phyloP scores from a whole-genome alignment of 2,329 filamentous ascomycete species.

The Chaetoscypha palmicola region DNA sequence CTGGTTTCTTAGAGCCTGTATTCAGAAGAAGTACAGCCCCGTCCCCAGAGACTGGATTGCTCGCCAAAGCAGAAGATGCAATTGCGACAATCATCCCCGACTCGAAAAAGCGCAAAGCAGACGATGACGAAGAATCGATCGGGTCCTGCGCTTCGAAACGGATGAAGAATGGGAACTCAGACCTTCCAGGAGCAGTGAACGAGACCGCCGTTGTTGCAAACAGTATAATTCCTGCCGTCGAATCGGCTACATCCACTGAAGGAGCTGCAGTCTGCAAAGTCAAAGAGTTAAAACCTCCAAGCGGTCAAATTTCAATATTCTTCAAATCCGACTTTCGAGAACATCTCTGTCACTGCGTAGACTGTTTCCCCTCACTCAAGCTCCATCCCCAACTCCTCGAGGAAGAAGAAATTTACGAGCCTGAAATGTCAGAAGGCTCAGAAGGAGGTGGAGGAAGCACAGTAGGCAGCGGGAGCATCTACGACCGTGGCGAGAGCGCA shows the following conservation, averaged over 20 bases:
- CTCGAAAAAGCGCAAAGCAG: constrained; percentile 61
- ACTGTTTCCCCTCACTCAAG: constrained; percentile 70
- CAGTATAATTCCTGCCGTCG: constrained; percentile 15
- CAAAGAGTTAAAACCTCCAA: constrained; percentile 45
- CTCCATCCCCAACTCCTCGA: constrained; percentile 77
- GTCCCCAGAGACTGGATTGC: constrained; percentile 26
- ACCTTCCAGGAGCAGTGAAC: not conserved
- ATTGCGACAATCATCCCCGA: constrained; percentile 11
- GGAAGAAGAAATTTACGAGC: constrained; percentile 91
- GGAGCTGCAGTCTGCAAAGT: constrained; percentile 52
- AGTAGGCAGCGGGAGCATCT: constrained; percentile 70
- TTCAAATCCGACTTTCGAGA: constrained; percentile 72
- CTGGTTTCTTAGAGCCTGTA: constrained; percentile 73
- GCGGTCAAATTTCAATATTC: constrained; percentile 70
- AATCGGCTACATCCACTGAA: constrained; percentile 7
- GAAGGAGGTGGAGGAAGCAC: constrained; percentile 49
- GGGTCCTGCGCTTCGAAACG: constrained; percentile 43
- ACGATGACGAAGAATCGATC: constrained; percentile 35
- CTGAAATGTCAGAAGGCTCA: constrained; percentile 67
- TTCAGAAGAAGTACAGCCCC: constrained; percentile 37
- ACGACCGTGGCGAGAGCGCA: constrained; percentile 88
- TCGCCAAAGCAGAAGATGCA: constrained; percentile 20
- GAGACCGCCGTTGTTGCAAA: constrained; percentile 2
- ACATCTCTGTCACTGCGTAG: constrained; percentile 71
- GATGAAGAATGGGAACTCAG: constrained; percentile 32